Evolutionary conservation across 2,329 filamentous ascomycete species (phyloP).

Genomic region (Madurella fahalii): DNA sequence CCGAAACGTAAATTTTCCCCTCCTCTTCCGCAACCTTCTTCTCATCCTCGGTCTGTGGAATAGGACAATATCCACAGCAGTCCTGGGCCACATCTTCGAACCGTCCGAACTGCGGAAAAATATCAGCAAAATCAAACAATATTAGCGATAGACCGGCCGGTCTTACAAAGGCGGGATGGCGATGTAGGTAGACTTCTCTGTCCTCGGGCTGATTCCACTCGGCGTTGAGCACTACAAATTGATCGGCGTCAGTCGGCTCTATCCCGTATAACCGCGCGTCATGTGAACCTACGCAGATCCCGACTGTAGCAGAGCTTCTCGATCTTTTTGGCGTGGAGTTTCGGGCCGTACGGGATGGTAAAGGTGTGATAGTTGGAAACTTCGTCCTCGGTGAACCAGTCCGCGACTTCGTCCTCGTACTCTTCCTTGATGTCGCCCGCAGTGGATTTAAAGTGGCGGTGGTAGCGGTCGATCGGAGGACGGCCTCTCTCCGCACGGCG

Average conservation of each 20-base stretch:
- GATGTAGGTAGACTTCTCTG: constrained; percentile 71
- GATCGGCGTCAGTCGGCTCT: not conserved
- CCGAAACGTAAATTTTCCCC: constrained; percentile 70
- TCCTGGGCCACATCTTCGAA: constrained; percentile 71
- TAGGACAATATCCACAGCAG: constrained; percentile 76
- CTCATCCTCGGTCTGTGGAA: constrained; percentile 66
- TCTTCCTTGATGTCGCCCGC: constrained; percentile 71
- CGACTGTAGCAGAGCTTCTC: constrained; percentile 79
- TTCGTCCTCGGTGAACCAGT: constrained; percentile 75
- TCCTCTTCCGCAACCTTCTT: constrained; percentile 67
- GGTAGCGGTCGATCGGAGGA: constrained; percentile 49
- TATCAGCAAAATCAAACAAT: not conserved
- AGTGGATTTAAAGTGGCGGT: constrained; percentile 35
- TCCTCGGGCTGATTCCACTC: constrained; percentile 80
- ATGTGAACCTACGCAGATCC: constrained; percentile 52
- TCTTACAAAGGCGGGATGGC: constrained; percentile 69
- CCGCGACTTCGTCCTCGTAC: constrained; percentile 75
- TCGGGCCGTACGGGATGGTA: constrained; percentile 63
- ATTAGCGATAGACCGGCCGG: not conserved
- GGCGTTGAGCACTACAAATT: constrained; percentile 61
- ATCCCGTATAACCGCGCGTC: too few relatives aligned
- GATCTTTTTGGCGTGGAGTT: constrained; percentile 64
- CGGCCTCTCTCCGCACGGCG: constrained; percentile 69
- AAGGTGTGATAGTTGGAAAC: constrained; percentile 77
- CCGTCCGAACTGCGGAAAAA: constrained; percentile 55